A percentile compares a stretch with the other conserved stretches of the same genome.
Evolutionary conservation across 306 rosid genomes (phyloP).

Genomic region (Prunus persica): DNA sequence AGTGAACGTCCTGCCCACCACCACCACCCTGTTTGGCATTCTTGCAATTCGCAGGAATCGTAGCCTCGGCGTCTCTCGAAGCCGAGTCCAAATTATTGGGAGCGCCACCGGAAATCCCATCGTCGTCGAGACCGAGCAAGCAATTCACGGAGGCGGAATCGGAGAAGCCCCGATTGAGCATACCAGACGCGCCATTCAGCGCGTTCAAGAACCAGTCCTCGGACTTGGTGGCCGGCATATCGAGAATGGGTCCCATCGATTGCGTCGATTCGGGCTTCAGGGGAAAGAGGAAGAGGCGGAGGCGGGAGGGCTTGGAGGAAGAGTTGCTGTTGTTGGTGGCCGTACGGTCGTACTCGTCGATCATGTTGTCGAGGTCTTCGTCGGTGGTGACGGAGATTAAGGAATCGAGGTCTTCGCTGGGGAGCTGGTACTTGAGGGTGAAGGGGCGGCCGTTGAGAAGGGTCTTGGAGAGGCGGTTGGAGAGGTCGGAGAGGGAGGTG

Average conservation of each 20-base stretch:
- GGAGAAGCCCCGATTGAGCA: constrained; percentile 72
- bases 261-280: constrained; percentile 72
- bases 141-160: constrained; percentile 83
- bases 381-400: constrained; percentile 85
- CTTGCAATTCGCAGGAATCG: constrained; percentile 54
- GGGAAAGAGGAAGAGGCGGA: constrained; percentile 74
- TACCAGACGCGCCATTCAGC: constrained; percentile 52
- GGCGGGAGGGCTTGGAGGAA: constrained; percentile 62
- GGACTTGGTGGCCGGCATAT: constrained; percentile 49
- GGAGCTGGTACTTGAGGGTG: constrained; percentile 86
- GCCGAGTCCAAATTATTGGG: constrained; percentile 49
- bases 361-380: constrained; percentile 93
- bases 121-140: constrained; percentile 77
- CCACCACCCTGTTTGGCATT: constrained; percentile 37
- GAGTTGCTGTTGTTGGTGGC: constrained; percentile 16
- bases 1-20: constrained; percentile 74
- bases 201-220: constrained; percentile 90
- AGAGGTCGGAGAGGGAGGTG: constrained; percentile 64
- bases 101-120: constrained; percentile 21
- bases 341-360: constrained; percentile 94
- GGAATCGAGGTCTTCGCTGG: constrained; percentile 91
- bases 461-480: constrained; percentile 68
- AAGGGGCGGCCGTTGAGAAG: constrained; percentile 61
- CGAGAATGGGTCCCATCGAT: constrained; percentile 72
- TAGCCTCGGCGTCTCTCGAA: constrained; percentile 41